Evolutionary conservation across 805 yeast species (phyloP).

Genomic region (Starmerella floricola): DNA sequence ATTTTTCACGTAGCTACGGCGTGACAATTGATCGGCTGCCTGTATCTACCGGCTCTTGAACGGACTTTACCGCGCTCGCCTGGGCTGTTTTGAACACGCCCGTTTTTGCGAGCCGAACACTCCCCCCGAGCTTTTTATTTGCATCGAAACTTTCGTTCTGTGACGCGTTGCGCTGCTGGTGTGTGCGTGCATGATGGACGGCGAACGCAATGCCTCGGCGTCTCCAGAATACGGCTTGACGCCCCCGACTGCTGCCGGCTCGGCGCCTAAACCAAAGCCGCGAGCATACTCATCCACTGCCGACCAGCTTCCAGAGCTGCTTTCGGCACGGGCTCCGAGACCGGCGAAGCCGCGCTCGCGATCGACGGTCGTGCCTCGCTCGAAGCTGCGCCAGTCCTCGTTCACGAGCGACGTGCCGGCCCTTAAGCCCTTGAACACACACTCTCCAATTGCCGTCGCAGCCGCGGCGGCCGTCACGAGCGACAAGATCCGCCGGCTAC

Average conservation of each 20-base stretch:
- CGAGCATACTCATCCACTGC: background rate
- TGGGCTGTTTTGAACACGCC: no score
- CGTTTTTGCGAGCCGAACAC: no score
- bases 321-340: background rate
- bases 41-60: no score
- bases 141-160: no score
- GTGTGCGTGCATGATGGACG: no score
- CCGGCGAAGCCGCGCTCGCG: constrained; percentile 16
- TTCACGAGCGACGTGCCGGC: constrained; percentile 9
- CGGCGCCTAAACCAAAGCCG: background rate
- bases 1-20: no score
- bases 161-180: no score
- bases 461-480: constrained; percentile 82
- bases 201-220: no score
- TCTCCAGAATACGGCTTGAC: no score
- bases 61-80: no score
- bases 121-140: no score
- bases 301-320: background rate
- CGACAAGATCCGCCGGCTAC: constrained; percentile 54
- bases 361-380: constrained; percentile 14
- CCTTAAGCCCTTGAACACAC: constrained; percentile 37
- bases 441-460: constrained; percentile 77
- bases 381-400: constrained; percentile 17
- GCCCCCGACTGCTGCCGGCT: background rate
- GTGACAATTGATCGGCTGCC: no score